A percentile compares a stretch with the other conserved stretches of the same genome.
Evolutionary conservation across 768 basidiomycete genomes (phyloP).

Genomic region (Boletus pseudopeckii): DNA sequence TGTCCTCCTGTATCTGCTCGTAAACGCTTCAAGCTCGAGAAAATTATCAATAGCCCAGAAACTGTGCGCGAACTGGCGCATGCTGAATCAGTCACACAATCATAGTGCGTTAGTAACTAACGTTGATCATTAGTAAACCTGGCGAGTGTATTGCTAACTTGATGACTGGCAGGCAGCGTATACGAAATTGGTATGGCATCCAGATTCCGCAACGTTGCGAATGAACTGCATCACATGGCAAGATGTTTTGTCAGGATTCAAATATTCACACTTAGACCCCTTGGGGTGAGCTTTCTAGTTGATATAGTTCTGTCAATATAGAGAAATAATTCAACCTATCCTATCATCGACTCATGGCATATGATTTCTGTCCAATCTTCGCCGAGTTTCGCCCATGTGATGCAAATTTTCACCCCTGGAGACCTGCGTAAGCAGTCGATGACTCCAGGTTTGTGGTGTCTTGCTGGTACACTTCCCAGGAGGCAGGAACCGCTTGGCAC

Average conservation of each 20-base stretch:
- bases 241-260: background rate
- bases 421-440: conserved; percentile 35
- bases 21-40: conserved; percentile 73
- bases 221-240: background rate
- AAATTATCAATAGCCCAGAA: conserved; percentile 65
- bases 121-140: background rate
- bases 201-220: background rate
- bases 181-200: background rate
- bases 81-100: conserved; percentile 1
- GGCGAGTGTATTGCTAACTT: background rate
- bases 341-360: background rate
- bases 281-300: conserved; percentile 17
- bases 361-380: background rate
- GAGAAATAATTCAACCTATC: conserved; percentile 4
- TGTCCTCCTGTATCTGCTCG: conserved; percentile 77
- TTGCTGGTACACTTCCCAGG: conserved; percentile 41
- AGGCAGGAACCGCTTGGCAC: conserved; percentile 42
- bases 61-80: conserved; percentile 47
- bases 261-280: background rate
- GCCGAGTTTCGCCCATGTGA: conserved; percentile 32
- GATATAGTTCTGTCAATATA: conserved; percentile 10
- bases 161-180: background rate
- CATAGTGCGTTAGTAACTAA: background rate
- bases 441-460: conserved; percentile 36
- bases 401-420: conserved; percentile 38